These are phyloP conservation scores for Thelonectria discophora DNA, from an alignment of 2,329 filamentous ascomycete species.

Conservation along the genomic window DNA sequence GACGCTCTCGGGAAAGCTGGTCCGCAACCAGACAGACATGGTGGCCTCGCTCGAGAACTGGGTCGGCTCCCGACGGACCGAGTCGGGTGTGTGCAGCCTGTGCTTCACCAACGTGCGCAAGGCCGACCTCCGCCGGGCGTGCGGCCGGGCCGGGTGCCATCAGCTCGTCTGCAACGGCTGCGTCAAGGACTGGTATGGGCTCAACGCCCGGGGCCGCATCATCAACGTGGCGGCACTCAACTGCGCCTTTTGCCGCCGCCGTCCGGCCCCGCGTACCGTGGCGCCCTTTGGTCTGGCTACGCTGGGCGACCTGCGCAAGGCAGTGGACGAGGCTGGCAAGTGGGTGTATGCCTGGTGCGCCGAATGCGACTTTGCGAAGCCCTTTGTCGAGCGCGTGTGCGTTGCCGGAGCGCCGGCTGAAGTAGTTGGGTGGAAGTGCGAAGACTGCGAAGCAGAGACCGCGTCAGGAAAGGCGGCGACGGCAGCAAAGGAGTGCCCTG, in stretches of 20 bases:
- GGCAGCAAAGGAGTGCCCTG: constrained; percentile 45
- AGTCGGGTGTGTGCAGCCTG: constrained; percentile 54
- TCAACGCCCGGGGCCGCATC: constrained; percentile 53
- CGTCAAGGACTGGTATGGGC: constrained; percentile 55
- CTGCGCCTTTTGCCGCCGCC: constrained; percentile 61
- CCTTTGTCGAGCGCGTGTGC: constrained; percentile 55
- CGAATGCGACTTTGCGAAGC: constrained; percentile 53
- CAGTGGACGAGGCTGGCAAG: constrained; percentile 51
- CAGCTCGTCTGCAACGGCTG: constrained; percentile 56
- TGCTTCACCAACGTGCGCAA: constrained; percentile 54
- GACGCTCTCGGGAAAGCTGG: constrained; percentile 50
- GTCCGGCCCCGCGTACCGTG: constrained; percentile 50
- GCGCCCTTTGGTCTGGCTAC: constrained; percentile 49
- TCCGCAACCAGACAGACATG: constrained; percentile 53
- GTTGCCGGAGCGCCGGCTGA: constrained; percentile 51
- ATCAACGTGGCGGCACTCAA: constrained; percentile 58
- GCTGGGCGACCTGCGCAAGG: constrained; percentile 50
- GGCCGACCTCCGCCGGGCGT: constrained; percentile 51
- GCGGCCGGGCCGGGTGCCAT: constrained; percentile 55
- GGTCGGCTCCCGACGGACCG: constrained; percentile 49
- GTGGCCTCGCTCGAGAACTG: constrained; percentile 47
- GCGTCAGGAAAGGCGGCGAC: neutral
- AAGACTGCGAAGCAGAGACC: constrained; percentile 44
- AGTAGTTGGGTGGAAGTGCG: constrained; percentile 53
- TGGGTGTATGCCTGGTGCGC: constrained; percentile 61